Base-by-base conservation (phyloP, 2,329 filamentous ascomycete species). In the Sporothrix euskadiensis region DNA sequence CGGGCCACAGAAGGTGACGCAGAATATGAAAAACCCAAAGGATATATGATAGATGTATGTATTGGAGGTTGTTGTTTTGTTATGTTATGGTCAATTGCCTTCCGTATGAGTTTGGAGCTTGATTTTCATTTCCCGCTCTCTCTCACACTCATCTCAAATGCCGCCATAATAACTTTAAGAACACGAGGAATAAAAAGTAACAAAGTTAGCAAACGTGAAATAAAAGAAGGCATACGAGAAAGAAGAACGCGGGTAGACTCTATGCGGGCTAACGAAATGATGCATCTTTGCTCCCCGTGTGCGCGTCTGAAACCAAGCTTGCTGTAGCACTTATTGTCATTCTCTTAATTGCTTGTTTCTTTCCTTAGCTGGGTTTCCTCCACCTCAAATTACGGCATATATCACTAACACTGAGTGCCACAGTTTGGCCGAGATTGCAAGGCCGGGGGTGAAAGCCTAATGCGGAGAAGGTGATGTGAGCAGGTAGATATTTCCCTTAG, bases 251-350 rank as follows among this genome's bases (percentile, higher is more conserved):
- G 70, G 70, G 56, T 66, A 66, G 19, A 44, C 26, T 44, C 14
- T 30, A 35, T 56, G 59, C 59, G 70, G 70, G 30, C 47, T 54
- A 72, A n/a, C 70, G 70, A 59, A 72, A 41, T 65, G 47, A n/a
- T 72, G 57, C 47, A 61, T 61, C 1, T 35, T 14, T 65, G 16
- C n/a, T 52, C n/a, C 19, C 16, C 41, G 57, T 30, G 16, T 32
- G 12, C 30, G 30, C 41, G n/a, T 59, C 30, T 59, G 14, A 10
- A 9, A 35, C 32, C 16, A 9, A 35, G 14, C 10, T 8, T 56
- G 8, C 26, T 3, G 3, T 57, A 5, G n/a, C 3, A 14, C 54
- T 22, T 57, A 4, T 16, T n/a, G 22, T 10, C 19, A 22, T 22
- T 56, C 52, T 30, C 12, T 56, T 56, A 56, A 56, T 59, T 32